Evolutionary conservation across 345 rosid genomes (phyloP).

Genomic region (Citrus hindsii): DNA sequence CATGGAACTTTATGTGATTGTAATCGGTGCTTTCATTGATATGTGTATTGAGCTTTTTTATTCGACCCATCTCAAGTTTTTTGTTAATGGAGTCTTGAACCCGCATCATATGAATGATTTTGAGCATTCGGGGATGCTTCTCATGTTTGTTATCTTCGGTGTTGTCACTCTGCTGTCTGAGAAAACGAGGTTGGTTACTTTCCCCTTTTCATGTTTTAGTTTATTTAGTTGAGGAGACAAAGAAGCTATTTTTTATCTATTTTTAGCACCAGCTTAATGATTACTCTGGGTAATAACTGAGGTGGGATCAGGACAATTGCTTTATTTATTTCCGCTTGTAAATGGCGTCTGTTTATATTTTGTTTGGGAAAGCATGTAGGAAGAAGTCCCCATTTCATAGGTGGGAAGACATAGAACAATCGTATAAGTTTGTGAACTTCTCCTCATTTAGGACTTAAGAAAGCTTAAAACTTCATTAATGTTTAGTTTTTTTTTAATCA

Average conservation of each 20-base stretch:
- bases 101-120: slow-evolving; percentile 91
- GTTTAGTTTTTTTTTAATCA: background rate
- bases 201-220: background rate
- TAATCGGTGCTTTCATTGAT: slow-evolving; percentile 71
- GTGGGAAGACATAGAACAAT: background rate
- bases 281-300: background rate
- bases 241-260: background rate
- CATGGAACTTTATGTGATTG: slow-evolving; percentile 81
- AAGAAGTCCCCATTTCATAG: background rate
- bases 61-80: slow-evolving; percentile 86
- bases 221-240: background rate
- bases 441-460: background rate
- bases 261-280: background rate
- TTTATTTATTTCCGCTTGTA: background rate
- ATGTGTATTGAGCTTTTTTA: slow-evolving; percentile 85
- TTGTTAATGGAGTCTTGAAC: slow-evolving; percentile 73
- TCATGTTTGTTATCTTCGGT: slow-evolving; percentile 90
- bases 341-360: background rate
- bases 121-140: slow-evolving; percentile 96
- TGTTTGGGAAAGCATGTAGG: background rate
- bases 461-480: background rate
- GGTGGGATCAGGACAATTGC: background rate
- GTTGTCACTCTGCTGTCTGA: slow-evolving; percentile 60
- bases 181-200: slow-evolving; percentile 60
- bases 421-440: background rate